Evolutionary conservation across 768 basidiomycete genomes (phyloP), one percentile per base, ranked within the genome.

Genomic region (Exidia glandulosa): DNA sequence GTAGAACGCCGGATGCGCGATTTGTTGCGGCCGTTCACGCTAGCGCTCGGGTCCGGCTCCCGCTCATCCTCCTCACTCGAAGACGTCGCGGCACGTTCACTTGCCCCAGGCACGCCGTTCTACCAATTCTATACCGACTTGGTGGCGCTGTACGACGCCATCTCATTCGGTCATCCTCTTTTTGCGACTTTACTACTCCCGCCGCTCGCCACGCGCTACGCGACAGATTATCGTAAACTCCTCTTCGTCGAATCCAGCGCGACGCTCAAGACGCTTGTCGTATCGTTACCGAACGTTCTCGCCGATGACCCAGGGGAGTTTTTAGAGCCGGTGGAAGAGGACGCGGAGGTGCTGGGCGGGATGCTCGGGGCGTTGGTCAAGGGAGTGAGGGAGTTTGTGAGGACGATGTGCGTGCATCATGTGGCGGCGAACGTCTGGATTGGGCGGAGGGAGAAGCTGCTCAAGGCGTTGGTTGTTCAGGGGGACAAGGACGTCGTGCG

Each of bases 61-160:
- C 33, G 54, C 57, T 34, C 57, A 25, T 25, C 69, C 70, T 62
- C 69, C 23, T 33, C 57, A 9, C 70, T 90, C 58, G 87, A 90
- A 63, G 65, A 72, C 5, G 82, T 80, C 2, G 78, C 87, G 2
- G 61, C 68, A 13, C 73, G 75, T 29, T 85, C 85, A 69, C 80
- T 91, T n/a, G 84, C 86, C 0, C 62, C 77, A 1, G 72, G 74
- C 3, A 84, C 85, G 0, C 91, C 94, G 0, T 97, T 97, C 76
- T 96, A 84, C 75, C 93, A 95, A 70, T 91, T 88, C 67, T 98
- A 93, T 74, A 88, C 87, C 14, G 94, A 96, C 71, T 87, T 96
- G 68, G 77, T 95, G 59, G 85, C 82, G 1, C 74, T 97, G n/a
- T 98, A 94, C 72, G 89, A 91, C 66, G 81, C 91, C 3, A 84